Percentiles rank a stretch among this genome's conserved stretches.
phyloP scores from a whole-genome alignment of 352 stramenopile species.

The Phytophthora pinifolia region DNA sequence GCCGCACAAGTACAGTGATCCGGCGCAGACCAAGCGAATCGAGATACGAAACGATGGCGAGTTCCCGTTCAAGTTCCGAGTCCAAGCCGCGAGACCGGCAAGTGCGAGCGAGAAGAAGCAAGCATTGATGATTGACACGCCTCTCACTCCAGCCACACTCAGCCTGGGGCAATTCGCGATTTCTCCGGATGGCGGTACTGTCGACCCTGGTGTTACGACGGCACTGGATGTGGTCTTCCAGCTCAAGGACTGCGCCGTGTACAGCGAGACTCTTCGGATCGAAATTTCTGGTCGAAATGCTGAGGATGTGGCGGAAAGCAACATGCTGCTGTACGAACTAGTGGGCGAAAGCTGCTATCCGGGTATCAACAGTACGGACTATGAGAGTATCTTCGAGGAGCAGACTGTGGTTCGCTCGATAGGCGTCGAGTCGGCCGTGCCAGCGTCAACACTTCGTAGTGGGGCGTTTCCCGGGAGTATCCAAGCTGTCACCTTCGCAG shows the following conservation, averaged over 20 bases:
- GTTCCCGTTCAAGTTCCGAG: constrained; percentile 91
- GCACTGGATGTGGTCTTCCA: constrained; percentile 82
- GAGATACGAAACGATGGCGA: constrained; percentile 94
- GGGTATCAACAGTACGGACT: constrained; percentile 88
- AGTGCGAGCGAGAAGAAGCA: constrained; percentile 10
- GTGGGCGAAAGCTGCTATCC: constrained; percentile 93
- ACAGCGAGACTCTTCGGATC: constrained; percentile 68
- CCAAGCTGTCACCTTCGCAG: constrained; percentile 78
- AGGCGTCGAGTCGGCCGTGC: constrained; percentile 32
- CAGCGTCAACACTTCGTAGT: constrained; percentile 16
- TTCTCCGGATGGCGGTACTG: constrained; percentile 62
- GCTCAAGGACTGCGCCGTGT: constrained; percentile 70
- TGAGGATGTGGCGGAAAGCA: constrained; percentile 37
- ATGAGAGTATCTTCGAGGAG: constrained; percentile 94
- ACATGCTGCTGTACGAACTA: constrained; percentile 82
- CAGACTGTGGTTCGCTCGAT: constrained; percentile 90
- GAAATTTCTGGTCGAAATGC: constrained; percentile 79
- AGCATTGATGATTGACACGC: constrained; percentile 41
- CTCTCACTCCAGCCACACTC: constrained; percentile 38
- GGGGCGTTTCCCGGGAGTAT: constrained; percentile 28
- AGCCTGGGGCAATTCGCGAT: constrained; percentile 81
- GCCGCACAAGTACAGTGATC: constrained; percentile 88
- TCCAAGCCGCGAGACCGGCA: constrained; percentile 26
- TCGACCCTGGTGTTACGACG: constrained; percentile 85
- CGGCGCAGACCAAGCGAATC: constrained; percentile 66